Evolutionary conservation across 352 stramenopile genomes (phyloP).

Genomic region (Phytophthora constricta): DNA sequence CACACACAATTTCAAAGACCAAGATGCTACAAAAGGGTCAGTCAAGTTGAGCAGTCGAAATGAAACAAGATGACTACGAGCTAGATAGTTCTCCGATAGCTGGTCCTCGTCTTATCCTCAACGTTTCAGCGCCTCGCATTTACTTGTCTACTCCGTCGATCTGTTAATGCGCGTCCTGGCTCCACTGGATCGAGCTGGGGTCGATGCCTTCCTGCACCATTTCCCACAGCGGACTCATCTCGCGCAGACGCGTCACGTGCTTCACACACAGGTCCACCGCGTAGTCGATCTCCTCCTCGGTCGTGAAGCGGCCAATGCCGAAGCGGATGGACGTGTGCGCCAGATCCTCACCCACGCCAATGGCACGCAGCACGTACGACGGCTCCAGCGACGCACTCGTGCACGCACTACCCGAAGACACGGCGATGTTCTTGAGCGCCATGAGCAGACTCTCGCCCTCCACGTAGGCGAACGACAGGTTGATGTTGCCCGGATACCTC

Average conservation of each 20-base stretch:
- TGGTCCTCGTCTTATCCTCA: background rate
- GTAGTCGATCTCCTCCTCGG: slow-evolving; percentile 98
- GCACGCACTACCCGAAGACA: slow-evolving; percentile 97
- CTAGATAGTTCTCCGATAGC: background rate
- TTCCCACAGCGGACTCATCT: slow-evolving; percentile 99
- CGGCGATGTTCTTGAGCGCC: slow-evolving; percentile 99
- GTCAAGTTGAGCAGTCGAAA: no score
- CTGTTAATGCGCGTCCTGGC: slow-evolving; percentile 91
- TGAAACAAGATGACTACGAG: no score
- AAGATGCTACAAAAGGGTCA: no score
- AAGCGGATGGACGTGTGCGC: slow-evolving; percentile 99
- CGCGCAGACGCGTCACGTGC: slow-evolving; percentile 96
- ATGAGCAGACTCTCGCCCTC: slow-evolving; percentile 99
- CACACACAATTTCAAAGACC: no score
- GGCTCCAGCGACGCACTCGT: slow-evolving; percentile 98
- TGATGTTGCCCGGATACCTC: slow-evolving; percentile 97
- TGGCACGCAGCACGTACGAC: slow-evolving; percentile 98
- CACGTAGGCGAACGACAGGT: slow-evolving; percentile 99
- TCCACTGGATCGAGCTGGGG: slow-evolving; percentile 99
- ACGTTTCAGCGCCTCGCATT: background rate
- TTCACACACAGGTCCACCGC: slow-evolving; percentile 94
- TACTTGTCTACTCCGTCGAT: slow-evolving; percentile 11
- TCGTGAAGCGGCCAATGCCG: slow-evolving; percentile 98
- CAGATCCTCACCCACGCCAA: slow-evolving; percentile 99
- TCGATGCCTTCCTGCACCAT: slow-evolving; percentile 99